Conservation (phyloP, 257 asterid genomes). For the Jasminum sambac region DNA sequence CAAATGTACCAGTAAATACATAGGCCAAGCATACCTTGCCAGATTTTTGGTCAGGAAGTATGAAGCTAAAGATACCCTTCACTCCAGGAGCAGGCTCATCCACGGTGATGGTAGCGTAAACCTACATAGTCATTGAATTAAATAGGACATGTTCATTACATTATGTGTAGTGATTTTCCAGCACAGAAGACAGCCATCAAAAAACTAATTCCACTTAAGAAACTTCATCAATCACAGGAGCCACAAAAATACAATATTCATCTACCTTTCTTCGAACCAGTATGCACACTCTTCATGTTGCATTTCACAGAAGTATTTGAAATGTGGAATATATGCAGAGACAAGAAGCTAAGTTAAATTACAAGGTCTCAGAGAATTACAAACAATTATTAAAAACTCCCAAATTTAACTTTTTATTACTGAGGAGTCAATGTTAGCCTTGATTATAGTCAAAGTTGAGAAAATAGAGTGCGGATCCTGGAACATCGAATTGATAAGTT, state of each 20-base stretch:
- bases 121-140: slow-evolving; percentile 25
- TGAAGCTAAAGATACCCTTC: slow-evolving; percentile 42
- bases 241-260: background rate
- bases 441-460: background rate
- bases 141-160: background rate
- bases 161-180: background rate
- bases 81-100: slow-evolving; percentile 56
- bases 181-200: background rate
- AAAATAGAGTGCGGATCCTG: background rate
- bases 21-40: slow-evolving; percentile 37
- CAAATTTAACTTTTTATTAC: background rate
- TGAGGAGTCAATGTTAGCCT: background rate
- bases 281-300: background rate
- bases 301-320: background rate
- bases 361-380: background rate
- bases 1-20: background rate
- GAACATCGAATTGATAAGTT: background rate
- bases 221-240: background rate
- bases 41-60: slow-evolving; percentile 49
- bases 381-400: background rate
- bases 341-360: background rate
- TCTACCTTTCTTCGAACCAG: background rate
- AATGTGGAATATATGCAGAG: background rate
- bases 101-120: slow-evolving; percentile 42
- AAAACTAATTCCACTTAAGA: background rate